phyloP scores from a whole-genome alignment of 2,329 filamentous ascomycete species.

The Diaporthe sp. region DNA sequence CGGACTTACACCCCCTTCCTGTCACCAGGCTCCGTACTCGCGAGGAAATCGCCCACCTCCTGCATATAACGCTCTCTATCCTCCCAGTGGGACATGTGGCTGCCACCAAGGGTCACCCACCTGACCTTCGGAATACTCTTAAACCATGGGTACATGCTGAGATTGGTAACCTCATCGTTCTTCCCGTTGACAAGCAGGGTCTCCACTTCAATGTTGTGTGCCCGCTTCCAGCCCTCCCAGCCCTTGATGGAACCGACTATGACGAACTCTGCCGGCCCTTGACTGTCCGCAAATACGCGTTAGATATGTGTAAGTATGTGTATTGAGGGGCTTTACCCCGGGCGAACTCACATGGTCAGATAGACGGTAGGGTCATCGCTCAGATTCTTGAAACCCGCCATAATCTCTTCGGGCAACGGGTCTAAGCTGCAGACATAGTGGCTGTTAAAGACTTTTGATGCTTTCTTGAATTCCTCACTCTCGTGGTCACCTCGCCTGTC shows the following conservation, averaged over 20 bases:
- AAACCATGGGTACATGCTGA: slow-evolving; percentile 47
- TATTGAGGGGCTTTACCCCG: neutral
- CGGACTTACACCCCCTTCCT: neutral
- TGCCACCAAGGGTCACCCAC: slow-evolving; percentile 48
- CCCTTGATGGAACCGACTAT: slow-evolving; percentile 45
- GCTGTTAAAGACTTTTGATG: slow-evolving; percentile 41
- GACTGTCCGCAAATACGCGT: slow-evolving; percentile 38
- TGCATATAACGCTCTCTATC: slow-evolving; percentile 46
- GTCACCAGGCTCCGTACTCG: slow-evolving; percentile 2
- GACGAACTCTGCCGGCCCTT: slow-evolving; percentile 48
- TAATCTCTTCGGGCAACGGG: slow-evolving; percentile 44
- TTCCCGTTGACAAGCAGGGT: slow-evolving; percentile 42
- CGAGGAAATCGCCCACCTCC: slow-evolving; percentile 37
- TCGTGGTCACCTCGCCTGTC: slow-evolving; percentile 44
- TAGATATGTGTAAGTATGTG: neutral
- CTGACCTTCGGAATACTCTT: slow-evolving; percentile 46
- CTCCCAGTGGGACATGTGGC: slow-evolving; percentile 47
- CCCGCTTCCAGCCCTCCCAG: slow-evolving; percentile 47
- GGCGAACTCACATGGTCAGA: slow-evolving; percentile 44
- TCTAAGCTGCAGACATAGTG: slow-evolving; percentile 45
- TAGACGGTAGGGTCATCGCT: slow-evolving; percentile 45
- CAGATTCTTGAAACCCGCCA: slow-evolving; percentile 42
- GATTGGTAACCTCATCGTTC: slow-evolving; percentile 48
- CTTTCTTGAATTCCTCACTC: slow-evolving; percentile 44
- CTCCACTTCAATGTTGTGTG: slow-evolving; percentile 44